These are phyloP conservation scores for Colletotrichum navitas DNA, from an alignment of 2,329 filamentous ascomycete species.

Conservation along the genomic window DNA sequence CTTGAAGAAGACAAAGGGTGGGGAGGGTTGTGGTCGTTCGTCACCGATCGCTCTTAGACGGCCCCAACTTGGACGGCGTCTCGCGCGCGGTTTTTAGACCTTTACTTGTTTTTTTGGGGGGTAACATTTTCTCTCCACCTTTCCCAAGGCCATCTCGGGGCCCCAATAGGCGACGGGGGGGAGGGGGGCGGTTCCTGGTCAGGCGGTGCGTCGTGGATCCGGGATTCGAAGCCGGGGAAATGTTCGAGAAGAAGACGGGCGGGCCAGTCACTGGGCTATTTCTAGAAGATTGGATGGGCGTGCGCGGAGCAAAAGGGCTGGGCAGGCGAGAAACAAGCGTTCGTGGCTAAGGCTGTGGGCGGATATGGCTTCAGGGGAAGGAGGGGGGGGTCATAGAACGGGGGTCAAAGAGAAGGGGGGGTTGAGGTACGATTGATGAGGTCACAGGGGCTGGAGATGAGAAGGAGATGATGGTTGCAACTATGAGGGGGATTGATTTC, in stretches of 20 bases:
- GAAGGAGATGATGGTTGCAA: neutral
- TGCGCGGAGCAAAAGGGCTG: neutral
- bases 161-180: neutral
- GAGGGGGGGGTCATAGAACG: neutral
- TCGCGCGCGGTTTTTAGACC: neutral
- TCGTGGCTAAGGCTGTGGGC: neutral
- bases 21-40: neutral
- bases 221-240: neutral
- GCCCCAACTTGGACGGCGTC: neutral
- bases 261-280: neutral
- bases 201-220: neutral
- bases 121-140: neutral
- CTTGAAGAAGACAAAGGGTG: neutral
- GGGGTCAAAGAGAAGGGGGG: neutral
- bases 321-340: neutral
- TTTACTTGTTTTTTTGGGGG: neutral
- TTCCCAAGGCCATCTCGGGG: neutral
- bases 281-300: no score
- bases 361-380: neutral
- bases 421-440: neutral
- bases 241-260: neutral
- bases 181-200: neutral
- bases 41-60: neutral
- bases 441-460: conserved; percentile 12
- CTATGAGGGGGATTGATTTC: neutral